Base-by-base conservation (phyloP, 345 rosid species). In the Ceriops decandra region DNA sequence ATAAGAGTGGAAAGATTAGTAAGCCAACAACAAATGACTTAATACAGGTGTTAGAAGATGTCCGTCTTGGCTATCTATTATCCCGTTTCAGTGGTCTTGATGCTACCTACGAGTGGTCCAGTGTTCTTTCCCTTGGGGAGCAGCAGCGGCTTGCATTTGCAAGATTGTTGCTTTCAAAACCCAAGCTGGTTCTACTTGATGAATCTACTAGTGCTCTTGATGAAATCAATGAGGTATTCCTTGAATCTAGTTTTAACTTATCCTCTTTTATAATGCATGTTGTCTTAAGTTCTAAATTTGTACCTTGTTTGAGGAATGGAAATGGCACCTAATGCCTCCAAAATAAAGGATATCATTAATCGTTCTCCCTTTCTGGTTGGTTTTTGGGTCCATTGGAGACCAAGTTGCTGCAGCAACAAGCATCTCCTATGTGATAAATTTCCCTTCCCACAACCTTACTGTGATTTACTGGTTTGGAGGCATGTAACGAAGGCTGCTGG, bases 111-210 rank as follows among this genome's bases (percentile, higher is more conserved):
- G 98, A 93, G 81, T 93, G 98, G 98, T 88, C 97, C 56, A 89
- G 97, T 79, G 92, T 93, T 75, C 95, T 93, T 62, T 93, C 98
- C 77, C 91, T 89, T 32, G 98, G 98, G 2, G 98, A 91, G 84
- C 97, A 91, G 83, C 98, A 91, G 79, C 96, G 96, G 62, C 91
- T 89, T 33, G 96, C 97, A 58, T 86, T 93, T 82, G 95, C 96
- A 15, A 89, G 98, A 9, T 76, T 93, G 60, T 74, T 93, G 81
- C 87, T 93, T 69, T 80, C 89, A 67, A 87, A 85, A 76, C 98
- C 98, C 7, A 85, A 86, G 84, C 77, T 93, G 79, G 89, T 80
- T 69, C 84, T 93, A 32, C 63, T 93, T 68, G 98, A 93, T 72
- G 97, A 91, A 78, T 88, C 98, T 42, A 91, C 98, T 0, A 93